These are phyloP conservation scores for Hypoxylon perforatum DNA, from an alignment of 495 filamentous ascomycete genomes.

Conservation along the genomic window DNA sequence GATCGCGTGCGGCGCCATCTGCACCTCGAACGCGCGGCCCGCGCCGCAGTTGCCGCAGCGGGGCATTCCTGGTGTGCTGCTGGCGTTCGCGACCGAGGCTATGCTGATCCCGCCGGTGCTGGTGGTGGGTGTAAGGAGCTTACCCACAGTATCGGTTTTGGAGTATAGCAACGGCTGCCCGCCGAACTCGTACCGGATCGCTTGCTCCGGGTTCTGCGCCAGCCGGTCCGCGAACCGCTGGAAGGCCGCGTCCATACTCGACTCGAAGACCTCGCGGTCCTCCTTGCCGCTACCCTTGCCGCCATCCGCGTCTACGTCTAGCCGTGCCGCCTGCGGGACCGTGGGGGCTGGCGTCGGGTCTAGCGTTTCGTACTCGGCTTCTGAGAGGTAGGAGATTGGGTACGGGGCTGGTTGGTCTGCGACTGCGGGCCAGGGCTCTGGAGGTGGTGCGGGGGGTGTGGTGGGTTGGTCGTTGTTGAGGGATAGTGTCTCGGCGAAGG, in stretches of 20 bases:
- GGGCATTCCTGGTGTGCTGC: constrained; percentile 70
- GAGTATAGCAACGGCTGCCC: constrained; percentile 86
- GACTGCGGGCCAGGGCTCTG: constrained; percentile 79
- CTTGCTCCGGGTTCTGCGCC: constrained; percentile 92
- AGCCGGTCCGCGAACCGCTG: constrained; percentile 90
- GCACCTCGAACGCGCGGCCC: constrained; percentile 80
- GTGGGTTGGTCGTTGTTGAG: constrained; percentile 56
- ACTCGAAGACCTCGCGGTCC: constrained; percentile 86
- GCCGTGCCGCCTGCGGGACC: constrained; percentile 60
- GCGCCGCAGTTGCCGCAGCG: constrained; percentile 80
- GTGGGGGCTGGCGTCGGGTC: constrained; percentile 59
- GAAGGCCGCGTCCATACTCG: constrained; percentile 85
- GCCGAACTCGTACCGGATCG: constrained; percentile 89
- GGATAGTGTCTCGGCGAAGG: constrained; percentile 72
- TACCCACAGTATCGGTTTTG: constrained; percentile 78
- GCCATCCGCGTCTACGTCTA: constrained; percentile 67
- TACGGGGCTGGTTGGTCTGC: constrained; percentile 74
- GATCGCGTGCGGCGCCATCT: constrained; percentile 92
- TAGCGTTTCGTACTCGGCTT: constrained; percentile 92
- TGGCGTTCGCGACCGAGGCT: constrained; percentile 30
- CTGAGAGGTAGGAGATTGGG: constrained; percentile 78
- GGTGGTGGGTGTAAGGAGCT: constrained; percentile 55
- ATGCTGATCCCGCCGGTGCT: constrained; percentile 11
- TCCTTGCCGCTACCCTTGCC: constrained; percentile 68
- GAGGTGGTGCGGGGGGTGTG: constrained; percentile 54